Evolutionary conservation across 352 stramenopile species (phyloP), one percentile per base, ranked within the genome.

Genomic region (Pythium sukuiense): DNA sequence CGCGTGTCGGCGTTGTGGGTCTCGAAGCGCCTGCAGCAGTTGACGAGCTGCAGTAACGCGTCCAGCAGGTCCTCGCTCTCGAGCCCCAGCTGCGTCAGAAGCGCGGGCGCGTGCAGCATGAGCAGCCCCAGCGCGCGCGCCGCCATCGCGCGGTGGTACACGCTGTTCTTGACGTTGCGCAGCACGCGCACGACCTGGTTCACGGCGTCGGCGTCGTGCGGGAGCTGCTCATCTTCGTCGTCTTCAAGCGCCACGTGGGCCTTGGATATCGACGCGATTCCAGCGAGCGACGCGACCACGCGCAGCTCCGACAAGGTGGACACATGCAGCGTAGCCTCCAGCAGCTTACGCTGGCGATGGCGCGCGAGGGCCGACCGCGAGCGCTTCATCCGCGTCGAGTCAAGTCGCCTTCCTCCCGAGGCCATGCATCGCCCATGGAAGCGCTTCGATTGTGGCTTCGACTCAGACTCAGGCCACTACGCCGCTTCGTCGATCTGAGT

Each of bases 31-130:
- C 85, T 73, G 39, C 81, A 92, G 58, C 74, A 87, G 43, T 80
- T 77, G 50, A 94, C 64, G 26, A 94, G 63, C 69, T 92, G 82
- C 50, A 94, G 74, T 46, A 94, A 63, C 48, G 85, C 80, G 58
- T 94, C 85, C 30, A 94, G 75, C 12, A 94, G 65, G 9, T 81
- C 81, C 30, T 92, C 79, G 4, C 77, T 79, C 56, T 94, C 83
- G 11, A 91, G 66, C 27, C 73, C 72, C 56, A 94, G 54, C 24
- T 71, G 82, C 13, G 49, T 69, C 5, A 70, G 59, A 3, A 89
- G 73, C 11, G 63, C 49, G 9, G 54, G 67, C 29, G 80, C 76
- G 16, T 76, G 57, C 30, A 84, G 30, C 71, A 90, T 87, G 37
- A 92, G 56, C 52, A 94, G 65, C 1, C 82, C 86, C 8, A 94